Base-by-base conservation (phyloP, 1,139 yeast genomes). In the Taphrina betulina region DNA sequence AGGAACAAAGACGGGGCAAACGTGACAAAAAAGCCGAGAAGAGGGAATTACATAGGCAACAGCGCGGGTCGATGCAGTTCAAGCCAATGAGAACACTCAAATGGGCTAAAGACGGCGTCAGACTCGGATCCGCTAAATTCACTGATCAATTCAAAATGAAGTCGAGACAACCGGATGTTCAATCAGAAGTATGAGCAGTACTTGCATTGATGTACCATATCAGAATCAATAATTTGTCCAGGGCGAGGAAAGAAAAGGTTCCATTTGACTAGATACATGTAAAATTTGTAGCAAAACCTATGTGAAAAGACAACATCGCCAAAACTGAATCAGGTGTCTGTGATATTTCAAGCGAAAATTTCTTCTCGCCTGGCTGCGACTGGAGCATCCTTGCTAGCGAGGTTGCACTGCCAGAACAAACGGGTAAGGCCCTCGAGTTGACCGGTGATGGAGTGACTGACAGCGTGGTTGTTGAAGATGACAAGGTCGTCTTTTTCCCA, bases 321-420 rank as follows among this genome's bases (percentile, higher is more conserved):
- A n/a, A n/a, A n/a, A n/a, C n/a, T n/a, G n/a, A n/a, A n/a, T n/a
- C 31, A 12, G 31, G 12, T 26, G 10, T 26, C 10, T 26, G 12
- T 26, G 31, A 7, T 26, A 7, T 7, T 7, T 20, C 28, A 31
- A 10, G 20, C 38, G 20, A 8, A 43, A 16, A 43, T 31, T 16
- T 43, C 48, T 28, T 43, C 38, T 26, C 48, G 37, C 31, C 48
- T 19, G 12, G 48, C 48, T 2, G 38, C 57, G 12, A 22, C 63
- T 4, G 95, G 95, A 66, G 85, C 94, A 20, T 68, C 62, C 3
- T 88, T 89, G 67, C 88, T 81, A 17, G 95, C 95, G 69, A 87
- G 85, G 71, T 87, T 87, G 71, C 95, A 87, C 71, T 87, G 95
- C 68, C 87, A 95, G 95, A 87, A 86, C 68, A 87, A 75, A 68